phyloP scores from a whole-genome alignment of 345 rosid genomes.

The Corymbia maculata region DNA sequence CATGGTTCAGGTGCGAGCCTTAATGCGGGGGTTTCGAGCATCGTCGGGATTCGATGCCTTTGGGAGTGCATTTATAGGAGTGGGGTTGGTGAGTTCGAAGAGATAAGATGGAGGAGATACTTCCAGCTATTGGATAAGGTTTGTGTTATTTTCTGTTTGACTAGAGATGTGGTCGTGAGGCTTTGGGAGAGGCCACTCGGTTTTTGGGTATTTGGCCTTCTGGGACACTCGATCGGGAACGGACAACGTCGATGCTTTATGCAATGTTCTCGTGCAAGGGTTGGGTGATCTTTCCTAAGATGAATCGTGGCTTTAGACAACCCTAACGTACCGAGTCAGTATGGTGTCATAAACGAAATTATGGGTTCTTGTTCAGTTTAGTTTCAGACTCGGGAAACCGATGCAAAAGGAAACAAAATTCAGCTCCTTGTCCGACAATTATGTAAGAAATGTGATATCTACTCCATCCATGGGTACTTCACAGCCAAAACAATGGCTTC shows the following conservation, averaged over 20 bases:
- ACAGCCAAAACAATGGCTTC: background rate
- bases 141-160: background rate
- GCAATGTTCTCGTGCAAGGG: background rate
- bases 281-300: background rate
- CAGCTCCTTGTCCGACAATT: background rate
- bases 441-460: background rate
- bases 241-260: background rate
- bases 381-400: background rate
- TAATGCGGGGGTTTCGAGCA: background rate
- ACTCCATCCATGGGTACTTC: background rate
- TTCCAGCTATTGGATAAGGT: background rate
- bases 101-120: slow-evolving; percentile 1
- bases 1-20: background rate
- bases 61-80: background rate
- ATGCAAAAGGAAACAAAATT: background rate
- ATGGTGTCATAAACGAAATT: background rate
- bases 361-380: background rate
- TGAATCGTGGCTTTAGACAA: background rate
- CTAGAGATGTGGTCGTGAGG: background rate
- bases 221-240: background rate
- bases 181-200: background rate
- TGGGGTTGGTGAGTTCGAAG: background rate
- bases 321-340: background rate
- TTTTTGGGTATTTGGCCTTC: background rate
- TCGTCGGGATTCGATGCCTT: background rate